Percentiles rank a stretch among this genome's conserved stretches.
phyloP scores from a whole-genome alignment of 2,329 filamentous ascomycete species.

The Cladosporium phlei region DNA sequence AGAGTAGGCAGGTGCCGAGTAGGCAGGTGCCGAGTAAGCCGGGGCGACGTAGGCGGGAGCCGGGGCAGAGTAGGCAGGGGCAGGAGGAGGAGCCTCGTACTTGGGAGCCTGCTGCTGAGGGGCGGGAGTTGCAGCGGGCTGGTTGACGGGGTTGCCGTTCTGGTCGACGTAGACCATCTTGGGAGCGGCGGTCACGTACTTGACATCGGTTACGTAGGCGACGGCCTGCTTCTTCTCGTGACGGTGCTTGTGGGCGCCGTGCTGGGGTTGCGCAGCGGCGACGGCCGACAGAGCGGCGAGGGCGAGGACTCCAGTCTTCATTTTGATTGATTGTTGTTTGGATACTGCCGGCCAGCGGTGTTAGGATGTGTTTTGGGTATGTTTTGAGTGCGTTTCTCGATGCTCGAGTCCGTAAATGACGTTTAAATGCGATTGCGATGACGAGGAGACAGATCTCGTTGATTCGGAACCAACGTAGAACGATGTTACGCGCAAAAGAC shows the following conservation, averaged over 20 bases:
- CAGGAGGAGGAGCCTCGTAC: constrained; percentile 1
- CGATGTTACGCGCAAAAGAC: background rate
- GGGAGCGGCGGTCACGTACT: constrained; percentile 41
- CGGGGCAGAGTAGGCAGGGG: constrained; percentile 13
- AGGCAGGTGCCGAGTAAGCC: constrained; percentile 22
- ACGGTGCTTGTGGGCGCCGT: constrained; percentile 32
- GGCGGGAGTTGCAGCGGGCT: constrained; percentile 1
- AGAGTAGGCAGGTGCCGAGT: constrained; percentile 16
- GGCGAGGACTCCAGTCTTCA: constrained; percentile 30
- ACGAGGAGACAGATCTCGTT: too few species aligned
- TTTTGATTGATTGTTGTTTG: constrained; percentile 19
- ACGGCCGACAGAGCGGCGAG: constrained; percentile 23
- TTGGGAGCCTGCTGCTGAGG: background rate
- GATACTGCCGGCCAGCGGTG: constrained; percentile 22
- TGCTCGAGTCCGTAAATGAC: too few species aligned
- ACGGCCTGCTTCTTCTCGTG: constrained; percentile 34
- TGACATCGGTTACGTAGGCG: constrained; percentile 30
- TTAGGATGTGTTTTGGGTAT: constrained; percentile 16
- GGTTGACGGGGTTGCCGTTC: constrained; percentile 45
- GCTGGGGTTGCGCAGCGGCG: constrained; percentile 22
- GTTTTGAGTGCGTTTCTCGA: background rate
- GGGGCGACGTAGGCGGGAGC: constrained; percentile 33
- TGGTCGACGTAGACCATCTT: constrained; percentile 58
- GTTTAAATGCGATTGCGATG: too few species aligned
- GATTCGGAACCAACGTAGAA: background rate